phyloP scores from a whole-genome alignment of 768 basidiomycete species.

The Paxillus rubicundulus region DNA sequence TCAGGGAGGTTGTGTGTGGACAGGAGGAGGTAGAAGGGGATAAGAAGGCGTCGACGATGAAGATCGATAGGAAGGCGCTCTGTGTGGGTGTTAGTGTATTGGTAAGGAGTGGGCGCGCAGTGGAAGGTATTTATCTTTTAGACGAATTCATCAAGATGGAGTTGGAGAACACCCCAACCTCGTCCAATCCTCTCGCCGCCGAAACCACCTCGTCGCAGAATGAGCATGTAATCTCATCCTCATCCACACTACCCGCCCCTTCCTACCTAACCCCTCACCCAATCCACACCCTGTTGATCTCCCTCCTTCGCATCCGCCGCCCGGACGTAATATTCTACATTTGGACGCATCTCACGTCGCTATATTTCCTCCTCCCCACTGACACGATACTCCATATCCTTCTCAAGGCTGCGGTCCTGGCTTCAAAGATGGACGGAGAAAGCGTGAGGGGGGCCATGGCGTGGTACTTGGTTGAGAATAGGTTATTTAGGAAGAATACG shows the following conservation, averaged over 20 bases:
- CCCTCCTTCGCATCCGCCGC: constrained; percentile 49
- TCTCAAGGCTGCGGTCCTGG: constrained; percentile 57
- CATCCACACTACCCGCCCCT: not conserved
- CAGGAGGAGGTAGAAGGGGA: not conserved
- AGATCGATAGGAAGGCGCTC: constrained; percentile 47
- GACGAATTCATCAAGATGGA: constrained; percentile 37
- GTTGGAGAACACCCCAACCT: constrained; percentile 1
- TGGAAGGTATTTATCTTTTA: constrained; percentile 50
- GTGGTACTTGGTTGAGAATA: constrained; percentile 23
- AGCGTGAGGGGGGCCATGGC: constrained; percentile 48
- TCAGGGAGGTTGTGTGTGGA: constrained; percentile 10
- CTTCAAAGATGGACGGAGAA: constrained; percentile 49
- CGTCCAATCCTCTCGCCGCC: not conserved
- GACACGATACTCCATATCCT: constrained; percentile 55
- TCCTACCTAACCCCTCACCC: constrained; percentile 23
- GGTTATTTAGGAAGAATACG: constrained; percentile 14
- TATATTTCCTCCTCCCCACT: constrained; percentile 61
- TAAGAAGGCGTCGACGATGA: constrained; percentile 3
- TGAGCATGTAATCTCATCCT: not conserved
- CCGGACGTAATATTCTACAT: constrained; percentile 63
- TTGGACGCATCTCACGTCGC: constrained; percentile 61
- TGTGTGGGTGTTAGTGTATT: constrained; percentile 50
- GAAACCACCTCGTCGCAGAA: not conserved
- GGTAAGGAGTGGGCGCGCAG: constrained; percentile 41
- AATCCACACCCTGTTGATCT: constrained; percentile 45